Evolutionary conservation across 129 eudicot genomes (phyloP).

Genomic region (Escallonia herrerae): DNA sequence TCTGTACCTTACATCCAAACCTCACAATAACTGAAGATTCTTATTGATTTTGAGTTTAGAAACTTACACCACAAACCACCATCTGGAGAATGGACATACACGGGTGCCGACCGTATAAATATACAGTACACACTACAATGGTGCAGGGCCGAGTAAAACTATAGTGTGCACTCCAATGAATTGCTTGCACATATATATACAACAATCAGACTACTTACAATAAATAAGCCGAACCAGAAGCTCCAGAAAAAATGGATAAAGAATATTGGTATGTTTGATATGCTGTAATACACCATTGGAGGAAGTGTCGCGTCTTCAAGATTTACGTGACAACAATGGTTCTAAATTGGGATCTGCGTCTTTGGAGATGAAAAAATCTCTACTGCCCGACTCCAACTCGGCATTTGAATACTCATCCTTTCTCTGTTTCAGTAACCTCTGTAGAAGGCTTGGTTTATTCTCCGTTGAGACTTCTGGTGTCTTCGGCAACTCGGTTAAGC

Average conservation of each 20-base stretch:
- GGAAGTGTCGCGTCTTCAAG: constrained; percentile 7
- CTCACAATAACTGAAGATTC: too few relatives aligned
- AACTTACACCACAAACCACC: too few relatives aligned
- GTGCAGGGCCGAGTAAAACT: too few relatives aligned
- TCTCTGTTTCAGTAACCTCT: constrained; percentile 38
- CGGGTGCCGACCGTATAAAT: too few relatives aligned
- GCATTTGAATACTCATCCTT: constrained; percentile 33
- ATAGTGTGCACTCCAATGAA: background rate
- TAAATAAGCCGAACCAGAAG: background rate
- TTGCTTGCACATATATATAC: background rate
- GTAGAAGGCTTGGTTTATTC: constrained; percentile 35
- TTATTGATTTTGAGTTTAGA: too few relatives aligned
- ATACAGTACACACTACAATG: too few relatives aligned
- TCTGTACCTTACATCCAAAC: too few relatives aligned
- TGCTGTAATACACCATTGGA: background rate
- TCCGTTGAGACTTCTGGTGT: constrained; percentile 29
- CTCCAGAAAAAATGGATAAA: background rate
- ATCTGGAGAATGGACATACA: too few relatives aligned
- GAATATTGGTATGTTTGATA: background rate
- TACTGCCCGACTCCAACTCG: constrained; percentile 56
- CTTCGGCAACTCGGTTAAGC: constrained; percentile 28
- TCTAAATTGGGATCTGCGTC: constrained; percentile 42
- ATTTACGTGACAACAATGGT: constrained; percentile 52
- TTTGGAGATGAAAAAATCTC: constrained; percentile 21
- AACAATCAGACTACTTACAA: background rate